These are phyloP conservation scores for Pseudocercospora cruenta DNA, from an alignment of 2,329 filamentous ascomycete species.

Conservation along the genomic window DNA sequence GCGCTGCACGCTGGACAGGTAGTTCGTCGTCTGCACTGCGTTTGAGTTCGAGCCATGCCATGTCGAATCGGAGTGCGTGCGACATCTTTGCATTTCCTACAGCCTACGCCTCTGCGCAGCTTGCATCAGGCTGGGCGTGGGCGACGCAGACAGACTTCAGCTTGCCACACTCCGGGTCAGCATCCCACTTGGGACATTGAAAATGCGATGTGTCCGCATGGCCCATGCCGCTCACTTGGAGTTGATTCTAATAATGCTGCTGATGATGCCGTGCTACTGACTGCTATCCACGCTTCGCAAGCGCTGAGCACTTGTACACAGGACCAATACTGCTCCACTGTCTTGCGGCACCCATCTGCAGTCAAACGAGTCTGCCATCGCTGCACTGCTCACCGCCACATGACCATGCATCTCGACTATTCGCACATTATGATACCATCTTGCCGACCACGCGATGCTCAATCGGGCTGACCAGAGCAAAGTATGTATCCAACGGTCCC, in stretches of 20 bases:
- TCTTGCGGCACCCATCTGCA: neutral
- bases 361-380: neutral
- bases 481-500: neutral
- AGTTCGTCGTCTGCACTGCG: neutral
- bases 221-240: too few relatives aligned
- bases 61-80: neutral
- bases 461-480: neutral
- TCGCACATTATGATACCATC: neutral
- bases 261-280: neutral
- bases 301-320: neutral
- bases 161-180: neutral
- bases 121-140: neutral
- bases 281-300: neutral
- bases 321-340: neutral
- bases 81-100: neutral
- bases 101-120: neutral
- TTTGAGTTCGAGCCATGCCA: neutral
- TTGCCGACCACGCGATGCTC: neutral
- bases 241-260: neutral
- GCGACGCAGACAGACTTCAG: neutral
- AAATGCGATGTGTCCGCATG: too few relatives aligned
- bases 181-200: neutral
- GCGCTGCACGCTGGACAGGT: neutral
- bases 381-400: conserved; percentile 4
- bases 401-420: neutral